Conservation (phyloP, 164 flowering plant genomes). For the Kingdonia uniflora region DNA sequence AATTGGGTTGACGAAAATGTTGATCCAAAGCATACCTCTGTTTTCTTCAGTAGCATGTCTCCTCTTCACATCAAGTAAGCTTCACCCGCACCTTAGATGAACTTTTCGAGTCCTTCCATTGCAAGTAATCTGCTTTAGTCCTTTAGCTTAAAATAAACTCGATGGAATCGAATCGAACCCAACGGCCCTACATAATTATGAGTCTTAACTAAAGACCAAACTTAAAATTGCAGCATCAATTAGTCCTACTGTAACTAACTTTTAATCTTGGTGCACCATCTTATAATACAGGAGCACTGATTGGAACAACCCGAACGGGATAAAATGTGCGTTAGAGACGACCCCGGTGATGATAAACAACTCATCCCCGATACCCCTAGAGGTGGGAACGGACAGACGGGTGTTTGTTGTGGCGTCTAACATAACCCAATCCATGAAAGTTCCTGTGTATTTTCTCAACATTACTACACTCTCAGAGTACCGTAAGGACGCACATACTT, state of each 20-base stretch:
- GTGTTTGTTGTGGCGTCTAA: constrained; percentile 44
- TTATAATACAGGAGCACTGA: constrained; percentile 52
- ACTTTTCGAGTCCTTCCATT: too few relatives aligned
- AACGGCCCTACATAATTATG: too few relatives aligned
- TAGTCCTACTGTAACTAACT: too few relatives aligned
- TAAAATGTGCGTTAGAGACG: constrained; percentile 74
- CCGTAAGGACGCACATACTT: constrained; percentile 86
- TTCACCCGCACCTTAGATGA: too few relatives aligned
- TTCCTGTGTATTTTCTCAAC: constrained; percentile 57
- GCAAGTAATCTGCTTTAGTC: too few relatives aligned
- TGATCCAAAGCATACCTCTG: constrained; percentile 58
- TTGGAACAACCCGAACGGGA: constrained; percentile 79
- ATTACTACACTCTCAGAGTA: constrained; percentile 71
- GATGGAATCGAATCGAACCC: too few relatives aligned
- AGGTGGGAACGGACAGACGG: constrained; percentile 64
- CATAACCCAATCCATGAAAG: constrained; percentile 45
- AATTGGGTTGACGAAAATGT: constrained; percentile 80
- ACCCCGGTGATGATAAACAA: constrained; percentile 45
- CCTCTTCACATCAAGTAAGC: constrained; percentile 94
- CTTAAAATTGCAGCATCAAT: too few relatives aligned
- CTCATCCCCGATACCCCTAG: constrained; percentile 32
- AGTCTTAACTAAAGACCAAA: too few relatives aligned
- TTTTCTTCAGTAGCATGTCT: constrained; percentile 91
- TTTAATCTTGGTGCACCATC: not conserved
- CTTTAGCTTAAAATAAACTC: too few relatives aligned